Conservation (phyloP, 108 stramenopile species). For the Nitzschia inconspicua region DNA sequence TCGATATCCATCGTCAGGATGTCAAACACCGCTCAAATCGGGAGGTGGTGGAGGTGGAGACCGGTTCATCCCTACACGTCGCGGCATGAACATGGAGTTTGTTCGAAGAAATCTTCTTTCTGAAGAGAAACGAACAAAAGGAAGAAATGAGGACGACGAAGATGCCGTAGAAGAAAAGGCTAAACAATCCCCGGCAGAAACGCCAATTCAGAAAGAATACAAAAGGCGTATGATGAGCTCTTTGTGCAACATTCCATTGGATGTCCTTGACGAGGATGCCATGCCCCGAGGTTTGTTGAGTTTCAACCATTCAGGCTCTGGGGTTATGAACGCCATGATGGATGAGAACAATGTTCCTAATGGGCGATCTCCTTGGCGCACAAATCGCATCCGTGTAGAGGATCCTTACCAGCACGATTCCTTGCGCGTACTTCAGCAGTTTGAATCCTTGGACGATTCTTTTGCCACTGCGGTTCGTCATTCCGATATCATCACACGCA, state of each 20-base stretch:
- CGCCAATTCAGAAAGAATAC: conserved; percentile 80
- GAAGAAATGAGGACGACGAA: not conserved
- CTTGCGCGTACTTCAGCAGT: conserved; percentile 38
- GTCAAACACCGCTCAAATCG: not conserved
- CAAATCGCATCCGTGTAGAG: conserved; percentile 4
- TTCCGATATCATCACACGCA: conserved; percentile 40
- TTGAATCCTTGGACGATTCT: conserved; percentile 22
- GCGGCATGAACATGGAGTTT: conserved; percentile 71
- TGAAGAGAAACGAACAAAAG: conserved; percentile 29
- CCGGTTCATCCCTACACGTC: conserved; percentile 88
- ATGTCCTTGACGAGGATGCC: conserved; percentile 39
- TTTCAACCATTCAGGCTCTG: conserved; percentile 6
- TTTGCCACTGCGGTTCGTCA: conserved; percentile 1
- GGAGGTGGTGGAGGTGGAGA: conserved; percentile 26
- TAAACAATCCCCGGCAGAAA: conserved; percentile 31
- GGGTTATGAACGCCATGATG: not conserved
- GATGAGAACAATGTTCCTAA: conserved; percentile 10
- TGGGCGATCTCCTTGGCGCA: conserved; percentile 2
- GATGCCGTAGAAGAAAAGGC: conserved; percentile 10
- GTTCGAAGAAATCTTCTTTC: conserved; percentile 60
- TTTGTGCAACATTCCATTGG: conserved; percentile 72
- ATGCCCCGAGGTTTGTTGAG: conserved; percentile 28
- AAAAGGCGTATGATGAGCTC: conserved; percentile 80
- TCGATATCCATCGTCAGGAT: conserved; percentile 8
- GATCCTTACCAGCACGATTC: conserved; percentile 52